Conservation (phyloP, 2,329 filamentous ascomycete genomes). For the Amauroascus niger region DNA sequence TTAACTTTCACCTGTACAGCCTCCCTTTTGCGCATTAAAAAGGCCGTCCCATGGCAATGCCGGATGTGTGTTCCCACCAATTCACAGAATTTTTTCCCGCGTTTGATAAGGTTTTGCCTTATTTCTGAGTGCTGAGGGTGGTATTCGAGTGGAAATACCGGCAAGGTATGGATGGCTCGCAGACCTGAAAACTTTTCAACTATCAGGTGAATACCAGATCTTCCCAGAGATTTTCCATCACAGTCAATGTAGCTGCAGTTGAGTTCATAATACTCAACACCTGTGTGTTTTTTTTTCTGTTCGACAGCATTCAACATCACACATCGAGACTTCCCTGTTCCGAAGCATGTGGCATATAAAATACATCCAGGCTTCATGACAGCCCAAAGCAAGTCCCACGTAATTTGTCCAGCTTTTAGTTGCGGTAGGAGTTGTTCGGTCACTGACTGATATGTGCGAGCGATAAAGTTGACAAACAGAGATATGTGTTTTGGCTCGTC, state of each 20-base stretch:
- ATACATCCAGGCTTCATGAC: not conserved
- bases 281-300: too few relatives aligned
- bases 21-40: constrained; percentile 24
- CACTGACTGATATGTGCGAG: too few relatives aligned
- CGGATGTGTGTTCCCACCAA: constrained; percentile 22
- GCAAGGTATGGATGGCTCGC: constrained; percentile 25
- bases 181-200: constrained; percentile 23
- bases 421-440: too few relatives aligned
- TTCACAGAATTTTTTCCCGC: constrained; percentile 24
- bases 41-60: constrained; percentile 28
- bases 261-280: not conserved
- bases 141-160: constrained; percentile 26
- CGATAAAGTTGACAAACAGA: too few relatives aligned
- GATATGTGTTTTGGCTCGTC: too few relatives aligned
- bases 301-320: not conserved
- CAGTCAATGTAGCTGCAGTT: constrained; percentile 20
- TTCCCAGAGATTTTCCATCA: constrained; percentile 22
- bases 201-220: constrained; percentile 21
- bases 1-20: constrained; percentile 20
- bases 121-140: too few relatives aligned
- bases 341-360: too few relatives aligned
- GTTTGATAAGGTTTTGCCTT: constrained; percentile 21
- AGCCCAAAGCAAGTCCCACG: too few relatives aligned
- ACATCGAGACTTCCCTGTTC: not conserved
- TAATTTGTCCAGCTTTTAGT: too few relatives aligned